phyloP scores from a whole-genome alignment of 1,284 basidiomycete genomes.

The Rhodotorula sp. region DNA sequence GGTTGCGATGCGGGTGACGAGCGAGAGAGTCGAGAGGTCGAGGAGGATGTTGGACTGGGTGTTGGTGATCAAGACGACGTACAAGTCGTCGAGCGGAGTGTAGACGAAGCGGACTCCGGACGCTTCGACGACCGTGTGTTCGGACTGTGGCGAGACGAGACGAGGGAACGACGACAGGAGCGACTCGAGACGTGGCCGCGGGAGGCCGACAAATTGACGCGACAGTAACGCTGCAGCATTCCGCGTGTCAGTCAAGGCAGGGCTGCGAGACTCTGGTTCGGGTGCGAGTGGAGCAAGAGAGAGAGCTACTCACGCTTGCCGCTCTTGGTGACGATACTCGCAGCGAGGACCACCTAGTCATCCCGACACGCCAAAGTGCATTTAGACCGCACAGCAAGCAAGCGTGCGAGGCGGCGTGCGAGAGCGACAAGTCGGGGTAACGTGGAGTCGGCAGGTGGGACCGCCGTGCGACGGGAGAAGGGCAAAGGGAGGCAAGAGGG shows the following conservation, averaged over 20 bases:
- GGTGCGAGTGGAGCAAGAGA: neutral
- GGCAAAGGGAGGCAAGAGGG: neutral
- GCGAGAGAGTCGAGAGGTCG: constrained; percentile 93
- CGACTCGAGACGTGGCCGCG: constrained; percentile 86
- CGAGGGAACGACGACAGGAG: constrained; percentile 96
- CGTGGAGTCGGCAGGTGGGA: constrained; percentile 11
- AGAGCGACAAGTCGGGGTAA: neutral
- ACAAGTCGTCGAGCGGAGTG: constrained; percentile 95
- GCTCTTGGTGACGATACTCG: constrained; percentile 89
- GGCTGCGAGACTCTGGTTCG: neutral
- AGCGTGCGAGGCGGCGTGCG: neutral
- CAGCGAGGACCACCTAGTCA: constrained; percentile 78
- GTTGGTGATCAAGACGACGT: constrained; percentile 96
- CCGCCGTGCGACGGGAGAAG: neutral
- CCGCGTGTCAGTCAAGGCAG: neutral
- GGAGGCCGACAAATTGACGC: constrained; percentile 93
- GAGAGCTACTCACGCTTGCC: constrained; percentile 69
- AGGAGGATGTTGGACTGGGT: constrained; percentile 97
- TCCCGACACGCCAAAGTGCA: too few relatives aligned
- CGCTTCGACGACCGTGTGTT: constrained; percentile 88
- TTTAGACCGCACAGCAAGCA: neutral
- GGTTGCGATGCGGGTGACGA: constrained; percentile 89
- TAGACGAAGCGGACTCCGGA: constrained; percentile 89
- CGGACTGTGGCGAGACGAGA: constrained; percentile 84
- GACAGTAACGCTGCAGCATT: constrained; percentile 79